phyloP scores from a whole-genome alignment of 106 monocot genomes.

The Vanilla planifolia region DNA sequence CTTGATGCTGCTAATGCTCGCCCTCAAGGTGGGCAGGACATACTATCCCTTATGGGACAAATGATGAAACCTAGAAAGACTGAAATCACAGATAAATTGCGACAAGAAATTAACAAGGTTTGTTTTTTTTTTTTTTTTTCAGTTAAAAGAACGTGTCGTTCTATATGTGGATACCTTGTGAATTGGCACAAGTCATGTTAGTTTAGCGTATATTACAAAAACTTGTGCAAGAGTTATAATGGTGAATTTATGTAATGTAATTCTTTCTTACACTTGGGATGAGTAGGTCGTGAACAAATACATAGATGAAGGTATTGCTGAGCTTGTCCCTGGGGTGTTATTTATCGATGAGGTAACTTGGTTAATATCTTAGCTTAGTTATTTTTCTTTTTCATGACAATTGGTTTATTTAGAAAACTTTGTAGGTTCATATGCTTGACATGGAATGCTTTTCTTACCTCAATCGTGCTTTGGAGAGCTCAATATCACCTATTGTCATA shows the following conservation, averaged over 20 bases:
- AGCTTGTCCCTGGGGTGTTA: slow-evolving; percentile 96
- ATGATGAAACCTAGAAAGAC: slow-evolving; percentile 99
- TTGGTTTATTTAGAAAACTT: too few relatives aligned
- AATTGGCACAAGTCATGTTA: background rate
- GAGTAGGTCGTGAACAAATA: slow-evolving; percentile 90
- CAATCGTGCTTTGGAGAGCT: slow-evolving; percentile 95
- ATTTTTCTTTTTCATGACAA: background rate
- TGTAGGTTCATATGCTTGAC: slow-evolving; percentile 98
- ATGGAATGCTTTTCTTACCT: slow-evolving; percentile 98
- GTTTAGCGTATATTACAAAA: too few relatives aligned
- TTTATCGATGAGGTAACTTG: slow-evolving; percentile 87
- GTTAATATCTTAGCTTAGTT: too few relatives aligned
- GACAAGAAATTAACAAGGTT: slow-evolving; percentile 99
- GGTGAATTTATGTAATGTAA: background rate
- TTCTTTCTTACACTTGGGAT: background rate
- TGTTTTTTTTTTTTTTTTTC: background rate
- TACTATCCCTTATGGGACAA: slow-evolving; percentile 98
- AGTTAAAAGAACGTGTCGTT: too few relatives aligned
- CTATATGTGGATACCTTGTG: too few relatives aligned
- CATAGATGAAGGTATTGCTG: slow-evolving; percentile 95
- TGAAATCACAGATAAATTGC: slow-evolving; percentile 93
- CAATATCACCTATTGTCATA: slow-evolving; percentile 93
- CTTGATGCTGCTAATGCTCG: slow-evolving; percentile 99
- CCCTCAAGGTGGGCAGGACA: slow-evolving; percentile 98
- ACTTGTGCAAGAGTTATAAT: background rate